These are phyloP conservation scores for cucumber (Cucumis sativus) DNA, from an alignment of 306 rosid species.

Conservation along the genomic window Cucumber_9930_V3 NC_026660.2:12178501-12179000, in stretches of 20 bases:
- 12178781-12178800: not conserved
- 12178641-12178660: not conserved
- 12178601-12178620: no score
- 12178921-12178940: not conserved
- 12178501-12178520: no score
- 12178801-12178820: not conserved
- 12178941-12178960: not conserved
- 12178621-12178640: no score
- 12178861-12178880: not conserved
- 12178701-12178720: not conserved
- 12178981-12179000: slow-evolving; percentile 4
- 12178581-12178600: no score
- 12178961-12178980: not conserved
- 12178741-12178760: not conserved
- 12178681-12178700: not conserved
- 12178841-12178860: not conserved
- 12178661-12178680: not conserved
- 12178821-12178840: not conserved
- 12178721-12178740: not conserved
- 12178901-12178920: not conserved
- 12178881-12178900: not conserved
- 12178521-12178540: no score
- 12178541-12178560: no score
- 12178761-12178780: not conserved
- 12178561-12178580: no score